phyloP scores from a whole-genome alignment of 1,284 basidiomycete species.

The Schizophyllum amplum region DNA sequence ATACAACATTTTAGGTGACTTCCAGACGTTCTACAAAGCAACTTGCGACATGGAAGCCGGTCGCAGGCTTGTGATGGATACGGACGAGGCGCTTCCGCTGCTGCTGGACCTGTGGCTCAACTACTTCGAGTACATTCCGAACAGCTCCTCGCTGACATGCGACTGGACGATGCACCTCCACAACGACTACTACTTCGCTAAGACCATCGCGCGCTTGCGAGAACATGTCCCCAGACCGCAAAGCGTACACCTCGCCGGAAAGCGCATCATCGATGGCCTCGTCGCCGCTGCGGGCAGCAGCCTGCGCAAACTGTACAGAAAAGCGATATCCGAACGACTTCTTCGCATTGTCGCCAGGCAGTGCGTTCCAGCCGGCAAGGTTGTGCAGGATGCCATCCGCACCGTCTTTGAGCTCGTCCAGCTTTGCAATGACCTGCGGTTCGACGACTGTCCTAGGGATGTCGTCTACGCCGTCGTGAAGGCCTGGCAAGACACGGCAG shows the following conservation, averaged over 20 bases:
- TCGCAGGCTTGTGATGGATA: not conserved
- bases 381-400: not conserved
- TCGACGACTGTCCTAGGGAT: not conserved
- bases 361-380: not conserved
- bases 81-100: not conserved
- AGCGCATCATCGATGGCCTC: not conserved
- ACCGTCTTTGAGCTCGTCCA: not conserved
- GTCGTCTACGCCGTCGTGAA: not conserved
- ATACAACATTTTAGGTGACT: not conserved
- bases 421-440: not conserved
- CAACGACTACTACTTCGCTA: not conserved
- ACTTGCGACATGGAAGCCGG: not conserved
- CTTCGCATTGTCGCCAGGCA: not conserved
- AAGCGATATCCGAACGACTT: not conserved
- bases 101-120: not conserved
- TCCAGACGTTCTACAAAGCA: not conserved
- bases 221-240: not conserved
- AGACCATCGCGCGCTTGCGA: not conserved
- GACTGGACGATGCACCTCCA: not conserved
- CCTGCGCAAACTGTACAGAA: not conserved
- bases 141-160: not conserved
- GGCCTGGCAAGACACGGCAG: not conserved
- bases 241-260: not conserved
- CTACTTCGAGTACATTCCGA: not conserved
- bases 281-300: not conserved